Percentiles rank a stretch among this genome's conserved stretches.
phyloP scores from a whole-genome alignment of 2,329 filamentous ascomycete genomes.

The Eutypella sp. region DNA sequence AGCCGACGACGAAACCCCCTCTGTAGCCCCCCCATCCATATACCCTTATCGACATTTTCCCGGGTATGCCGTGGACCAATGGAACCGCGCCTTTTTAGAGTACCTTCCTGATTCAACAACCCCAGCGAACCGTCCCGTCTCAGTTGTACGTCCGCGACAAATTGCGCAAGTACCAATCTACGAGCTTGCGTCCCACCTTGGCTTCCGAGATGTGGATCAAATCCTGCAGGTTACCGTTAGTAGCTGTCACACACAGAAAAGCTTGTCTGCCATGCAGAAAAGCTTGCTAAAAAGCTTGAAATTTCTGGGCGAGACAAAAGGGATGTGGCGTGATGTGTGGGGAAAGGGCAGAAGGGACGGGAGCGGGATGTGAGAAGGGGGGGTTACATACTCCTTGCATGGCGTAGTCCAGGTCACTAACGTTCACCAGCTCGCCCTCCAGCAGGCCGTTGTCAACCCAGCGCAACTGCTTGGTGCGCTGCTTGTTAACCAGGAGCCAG shows the following conservation, averaged over 20 bases:
- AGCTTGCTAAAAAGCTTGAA: constrained; percentile 6
- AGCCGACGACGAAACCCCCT: constrained; percentile 28
- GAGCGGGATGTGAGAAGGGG: neutral
- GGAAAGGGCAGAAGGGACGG: neutral
- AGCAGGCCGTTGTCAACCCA: constrained; percentile 88
- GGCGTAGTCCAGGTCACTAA: constrained; percentile 94
- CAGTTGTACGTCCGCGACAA: constrained; percentile 86
- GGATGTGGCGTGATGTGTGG: neutral
- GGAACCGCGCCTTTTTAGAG: neutral
- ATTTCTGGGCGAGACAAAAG: constrained; percentile 3
- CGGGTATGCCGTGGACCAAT: constrained; percentile 9
- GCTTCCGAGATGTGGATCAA: constrained; percentile 98
- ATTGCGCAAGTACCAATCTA: constrained; percentile 99
- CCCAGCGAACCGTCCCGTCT: constrained; percentile 10
- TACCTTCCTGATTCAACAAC: constrained; percentile 3
- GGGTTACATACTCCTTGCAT: constrained; percentile 74
- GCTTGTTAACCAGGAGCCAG: constrained; percentile 96
- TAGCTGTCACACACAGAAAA: constrained; percentile 15
- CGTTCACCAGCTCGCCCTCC: constrained; percentile 88
- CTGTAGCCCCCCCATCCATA: constrained; percentile 19
- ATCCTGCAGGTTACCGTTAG: constrained; percentile 52
- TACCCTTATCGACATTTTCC: no score
- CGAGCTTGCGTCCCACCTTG: constrained; percentile 93
- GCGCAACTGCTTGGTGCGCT: constrained; percentile 92
- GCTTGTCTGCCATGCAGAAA: constrained; percentile 19